phyloP scores from a whole-genome alignment of 768 basidiomycete genomes.

The Amanita subjunquillea region DNA sequence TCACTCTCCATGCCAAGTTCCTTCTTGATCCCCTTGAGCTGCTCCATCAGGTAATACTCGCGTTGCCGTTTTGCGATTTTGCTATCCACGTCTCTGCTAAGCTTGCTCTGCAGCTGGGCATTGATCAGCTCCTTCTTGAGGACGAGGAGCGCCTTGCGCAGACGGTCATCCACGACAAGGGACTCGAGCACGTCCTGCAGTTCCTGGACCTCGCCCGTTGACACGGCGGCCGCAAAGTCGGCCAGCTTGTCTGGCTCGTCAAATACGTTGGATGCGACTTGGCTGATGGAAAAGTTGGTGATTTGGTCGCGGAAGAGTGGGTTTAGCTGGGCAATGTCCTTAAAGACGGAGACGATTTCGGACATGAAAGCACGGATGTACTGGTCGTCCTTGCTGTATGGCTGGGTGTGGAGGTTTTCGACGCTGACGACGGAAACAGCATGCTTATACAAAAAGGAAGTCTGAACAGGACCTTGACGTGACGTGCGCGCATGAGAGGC shows the following conservation, averaged over 20 bases:
- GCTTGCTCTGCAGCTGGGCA: constrained; percentile 88
- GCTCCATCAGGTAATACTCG: constrained; percentile 95
- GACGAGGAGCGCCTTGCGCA: constrained; percentile 84
- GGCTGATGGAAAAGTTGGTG: constrained; percentile 90
- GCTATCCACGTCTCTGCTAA: constrained; percentile 85
- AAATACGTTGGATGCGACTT: constrained; percentile 87
- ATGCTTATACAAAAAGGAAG: constrained; percentile 75
- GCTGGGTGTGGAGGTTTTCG: constrained; percentile 69
- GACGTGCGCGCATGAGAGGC: not conserved
- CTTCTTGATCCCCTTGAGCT: constrained; percentile 93
- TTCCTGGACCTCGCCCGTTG: constrained; percentile 84
- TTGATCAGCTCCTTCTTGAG: constrained; percentile 98
- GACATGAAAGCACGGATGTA: constrained; percentile 93
- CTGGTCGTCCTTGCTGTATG: constrained; percentile 89
- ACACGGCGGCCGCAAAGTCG: constrained; percentile 95
- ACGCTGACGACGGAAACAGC: constrained; percentile 84
- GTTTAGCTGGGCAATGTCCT: constrained; percentile 95
- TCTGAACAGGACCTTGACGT: constrained; percentile 51
- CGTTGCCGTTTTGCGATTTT: constrained; percentile 92
- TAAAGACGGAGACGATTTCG: constrained; percentile 95
- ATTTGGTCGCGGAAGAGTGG: constrained; percentile 98
- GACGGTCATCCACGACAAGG: constrained; percentile 74
- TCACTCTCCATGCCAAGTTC: constrained; percentile 93
- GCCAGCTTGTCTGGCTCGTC: constrained; percentile 97
- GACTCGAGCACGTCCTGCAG: constrained; percentile 91